A percentile compares a stretch with the other conserved stretches of the same genome.
Evolutionary conservation across 2,329 filamentous ascomycete species (phyloP).

Genomic region (Penicillium capsulatum): DNA sequence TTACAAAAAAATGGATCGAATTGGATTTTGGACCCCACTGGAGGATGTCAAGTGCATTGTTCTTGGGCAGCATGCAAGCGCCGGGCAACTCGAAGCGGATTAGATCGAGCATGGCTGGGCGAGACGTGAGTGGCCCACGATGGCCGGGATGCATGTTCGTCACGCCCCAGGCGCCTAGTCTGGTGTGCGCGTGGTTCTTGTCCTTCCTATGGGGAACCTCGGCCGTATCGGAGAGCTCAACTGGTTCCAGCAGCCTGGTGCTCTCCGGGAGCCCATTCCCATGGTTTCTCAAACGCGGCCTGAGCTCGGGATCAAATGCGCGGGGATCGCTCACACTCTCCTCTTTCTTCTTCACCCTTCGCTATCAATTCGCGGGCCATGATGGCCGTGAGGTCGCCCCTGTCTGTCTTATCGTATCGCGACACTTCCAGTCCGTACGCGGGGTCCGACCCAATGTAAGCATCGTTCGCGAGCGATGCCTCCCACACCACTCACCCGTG

Average conservation of each 20-base stretch:
- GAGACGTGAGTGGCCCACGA: slow-evolving; percentile 16
- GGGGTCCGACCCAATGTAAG: slow-evolving; percentile 20
- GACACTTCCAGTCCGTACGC: slow-evolving; percentile 16
- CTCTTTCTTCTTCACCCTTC: slow-evolving; percentile 1
- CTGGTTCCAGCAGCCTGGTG: slow-evolving; percentile 10
- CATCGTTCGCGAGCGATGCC: neutral
- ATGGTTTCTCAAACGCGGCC: slow-evolving; percentile 6
- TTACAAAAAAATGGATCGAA: slow-evolving; percentile 3
- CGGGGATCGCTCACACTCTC: slow-evolving; percentile 7
- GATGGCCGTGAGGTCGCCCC: slow-evolving; percentile 29
- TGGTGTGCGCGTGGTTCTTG: slow-evolving; percentile 2
- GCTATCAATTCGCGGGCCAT: slow-evolving; percentile 17
- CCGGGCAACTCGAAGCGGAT: slow-evolving; percentile 12
- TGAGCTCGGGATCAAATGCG: slow-evolving; percentile 10
- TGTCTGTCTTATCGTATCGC: slow-evolving; percentile 23
- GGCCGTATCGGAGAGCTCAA: slow-evolving; percentile 10
- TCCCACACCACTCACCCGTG: slow-evolving; percentile 5
- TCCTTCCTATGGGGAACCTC: neutral
- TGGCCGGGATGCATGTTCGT: slow-evolving; percentile 16
- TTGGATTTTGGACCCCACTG: no score
- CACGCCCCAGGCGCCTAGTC: slow-evolving; percentile 20
- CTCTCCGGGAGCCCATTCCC: slow-evolving; percentile 3
- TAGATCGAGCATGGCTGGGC: slow-evolving; percentile 12
- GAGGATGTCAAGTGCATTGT: no score
- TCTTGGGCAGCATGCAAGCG: slow-evolving; percentile 12